Conservation (phyloP, 164 flowering plant genomes). For the Sextonia rubra region DNA sequence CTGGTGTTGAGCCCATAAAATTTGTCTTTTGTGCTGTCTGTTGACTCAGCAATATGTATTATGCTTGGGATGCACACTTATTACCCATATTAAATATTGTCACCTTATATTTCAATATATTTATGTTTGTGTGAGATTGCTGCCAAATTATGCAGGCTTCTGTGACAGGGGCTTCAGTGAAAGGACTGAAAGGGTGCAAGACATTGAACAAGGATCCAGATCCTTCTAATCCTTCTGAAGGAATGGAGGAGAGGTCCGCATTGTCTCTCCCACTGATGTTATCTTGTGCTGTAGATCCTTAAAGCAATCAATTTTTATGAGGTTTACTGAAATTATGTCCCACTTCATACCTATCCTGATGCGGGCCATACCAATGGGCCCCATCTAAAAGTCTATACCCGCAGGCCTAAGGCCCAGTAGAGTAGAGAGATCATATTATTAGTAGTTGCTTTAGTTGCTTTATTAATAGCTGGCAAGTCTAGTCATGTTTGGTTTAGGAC, state of each 20-base stretch:
- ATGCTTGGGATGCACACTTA: not conserved
- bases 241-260: constrained; percentile 76
- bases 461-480: too few relatives aligned
- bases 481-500: too few relatives aligned
- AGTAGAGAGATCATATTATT: too few relatives aligned
- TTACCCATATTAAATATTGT: not conserved
- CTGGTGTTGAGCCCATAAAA: not conserved
- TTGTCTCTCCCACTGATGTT: not conserved
- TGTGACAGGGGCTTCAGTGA: constrained; percentile 61
- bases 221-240: constrained; percentile 74
- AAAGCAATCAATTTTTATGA: not conserved
- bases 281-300: not conserved
- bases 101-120: not conserved
- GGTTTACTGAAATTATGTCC: not conserved
- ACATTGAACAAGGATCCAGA: constrained; percentile 92
- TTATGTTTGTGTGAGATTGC: too few relatives aligned
- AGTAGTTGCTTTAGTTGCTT: too few relatives aligned
- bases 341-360: too few relatives aligned
- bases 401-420: too few relatives aligned
- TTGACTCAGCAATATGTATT: not conserved
- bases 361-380: too few relatives aligned
- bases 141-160: constrained; percentile 51
- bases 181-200: constrained; percentile 84
- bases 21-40: not conserved
- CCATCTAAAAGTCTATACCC: too few relatives aligned